Evolutionary conservation across 805 yeast species (phyloP), one percentile per base, ranked within the genome.

Genomic region (Candida ficus): DNA sequence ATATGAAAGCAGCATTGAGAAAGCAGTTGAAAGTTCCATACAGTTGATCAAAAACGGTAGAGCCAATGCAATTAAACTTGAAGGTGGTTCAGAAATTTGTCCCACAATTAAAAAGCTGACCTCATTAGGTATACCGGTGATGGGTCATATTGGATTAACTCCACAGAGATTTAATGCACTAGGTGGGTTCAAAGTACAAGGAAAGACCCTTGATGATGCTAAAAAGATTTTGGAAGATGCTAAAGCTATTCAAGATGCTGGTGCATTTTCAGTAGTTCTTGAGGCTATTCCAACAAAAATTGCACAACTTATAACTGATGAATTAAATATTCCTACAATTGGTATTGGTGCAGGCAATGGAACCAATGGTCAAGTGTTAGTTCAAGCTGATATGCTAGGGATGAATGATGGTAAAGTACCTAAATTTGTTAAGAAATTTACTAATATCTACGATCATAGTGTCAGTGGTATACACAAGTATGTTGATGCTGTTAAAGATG

Each of bases 321-420:
- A 67, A 12, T 58, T 89, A 25, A 37, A 57, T 1, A 68, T 91
- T 1, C 97, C 98, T 0, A 85, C 95, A 1, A 89, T 91, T 49
- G 99, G 99, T 4, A 91, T 91, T 36, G 99, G 99, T 5, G 96
- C 98, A 0, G 98, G 99, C 1, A 75, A 78, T 18, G 64, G 65
- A 8, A 82, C 91, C 8, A 76, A 85, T 27, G 98, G 96, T 0
- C 98, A 93, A 60, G 96, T 91, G 1, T 69, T 91, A 29, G 99
- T 91, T 0, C 80, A 84, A 60, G 76, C 86, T 4, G 99, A 91
- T 57, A 54, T 86, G 63, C 64, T 91, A 25, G 96, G 96, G 1
- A 76, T 82, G 85, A 35, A 63, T 2, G 77, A 78, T 33, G 71
- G 72, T 0, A 67, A 64, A 33, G 57, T 61, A 18, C 84, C 85